Evolutionary conservation across 192 early-diverging fungal species (phyloP).

Genomic region (Backusella australiensis): DNA sequence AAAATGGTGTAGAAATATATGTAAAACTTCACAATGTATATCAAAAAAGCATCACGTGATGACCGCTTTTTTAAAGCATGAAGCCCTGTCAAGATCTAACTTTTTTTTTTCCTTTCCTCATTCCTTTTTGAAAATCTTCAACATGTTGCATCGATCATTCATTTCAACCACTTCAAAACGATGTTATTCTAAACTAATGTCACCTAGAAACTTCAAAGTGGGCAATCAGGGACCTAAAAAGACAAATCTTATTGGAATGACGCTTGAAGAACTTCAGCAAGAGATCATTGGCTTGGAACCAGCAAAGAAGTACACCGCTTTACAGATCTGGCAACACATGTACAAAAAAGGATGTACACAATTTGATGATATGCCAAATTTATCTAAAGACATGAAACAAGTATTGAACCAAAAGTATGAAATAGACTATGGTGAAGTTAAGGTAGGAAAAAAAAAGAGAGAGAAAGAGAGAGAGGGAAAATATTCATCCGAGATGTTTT

Average conservation of each 20-base stretch:
- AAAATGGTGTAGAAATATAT: neutral
- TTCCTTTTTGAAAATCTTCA: neutral
- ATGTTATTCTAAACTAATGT: slow-evolving; percentile 1
- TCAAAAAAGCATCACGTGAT: no score
- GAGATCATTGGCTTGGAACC: slow-evolving; percentile 29
- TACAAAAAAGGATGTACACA: slow-evolving; percentile 53
- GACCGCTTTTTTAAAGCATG: neutral
- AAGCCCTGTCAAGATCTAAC: neutral
- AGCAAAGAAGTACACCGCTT: slow-evolving; percentile 39
- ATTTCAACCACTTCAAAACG: neutral
- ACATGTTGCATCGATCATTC: neutral
- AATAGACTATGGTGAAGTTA: slow-evolving; percentile 57
- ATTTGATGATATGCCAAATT: slow-evolving; percentile 67
- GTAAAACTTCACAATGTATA: no score
- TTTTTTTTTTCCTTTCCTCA: neutral
- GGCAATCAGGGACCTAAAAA: slow-evolving; percentile 11
- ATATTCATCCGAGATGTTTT: neutral
- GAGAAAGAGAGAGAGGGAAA: neutral
- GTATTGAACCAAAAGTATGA: slow-evolving; percentile 47
- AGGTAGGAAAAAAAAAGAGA: slow-evolving; percentile 31
- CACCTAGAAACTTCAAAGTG: slow-evolving; percentile 14
- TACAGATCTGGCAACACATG: slow-evolving; percentile 45
- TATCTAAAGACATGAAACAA: slow-evolving; percentile 50
- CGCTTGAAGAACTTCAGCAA: slow-evolving; percentile 28
- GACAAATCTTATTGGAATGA: slow-evolving; percentile 47